Evolutionary conservation across 2,329 filamentous ascomycete genomes (phyloP).

Genomic region (Phialophora tarda): DNA sequence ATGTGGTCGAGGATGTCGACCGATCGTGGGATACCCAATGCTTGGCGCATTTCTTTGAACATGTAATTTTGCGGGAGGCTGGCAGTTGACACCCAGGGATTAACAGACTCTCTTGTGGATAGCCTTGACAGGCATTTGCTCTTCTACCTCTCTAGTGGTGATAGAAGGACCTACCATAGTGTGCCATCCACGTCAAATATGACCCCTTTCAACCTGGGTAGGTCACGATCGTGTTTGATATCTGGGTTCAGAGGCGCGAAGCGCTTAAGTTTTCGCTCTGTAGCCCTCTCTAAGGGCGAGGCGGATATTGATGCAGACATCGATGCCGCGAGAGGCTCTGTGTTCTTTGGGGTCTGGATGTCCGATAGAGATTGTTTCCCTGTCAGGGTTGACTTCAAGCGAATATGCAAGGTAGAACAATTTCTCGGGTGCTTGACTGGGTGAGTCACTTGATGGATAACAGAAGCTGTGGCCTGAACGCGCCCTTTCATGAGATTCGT

Average conservation of each 20-base stretch:
- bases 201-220: conserved; percentile 60
- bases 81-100: conserved; percentile 7
- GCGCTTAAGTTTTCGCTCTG: conserved; percentile 20
- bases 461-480: neutral
- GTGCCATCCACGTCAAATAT: conserved; percentile 97
- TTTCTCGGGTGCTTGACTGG: neutral
- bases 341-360: neutral
- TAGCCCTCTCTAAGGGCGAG: neutral
- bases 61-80: conserved; percentile 94
- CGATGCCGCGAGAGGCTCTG: neutral
- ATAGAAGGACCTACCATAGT: conserved; percentile 68
- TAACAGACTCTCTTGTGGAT: conserved; percentile 9
- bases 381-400: neutral
- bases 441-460: neutral
- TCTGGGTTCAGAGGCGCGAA: conserved; percentile 36
- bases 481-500: neutral
- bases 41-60: conserved; percentile 83
- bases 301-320: neutral
- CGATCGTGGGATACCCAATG: conserved; percentile 72
- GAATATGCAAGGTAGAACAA: neutral
- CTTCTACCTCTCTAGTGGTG: neutral
- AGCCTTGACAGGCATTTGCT: neutral
- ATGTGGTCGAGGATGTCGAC: conserved; percentile 90
- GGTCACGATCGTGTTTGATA: conserved; percentile 19
- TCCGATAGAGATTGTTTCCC: neutral